A percentile compares a stretch with the other conserved stretches of the same genome.
Evolutionary conservation across 176 grass and related monocot species (phyloP).

Genomic region (Pharus latifolius): DNA sequence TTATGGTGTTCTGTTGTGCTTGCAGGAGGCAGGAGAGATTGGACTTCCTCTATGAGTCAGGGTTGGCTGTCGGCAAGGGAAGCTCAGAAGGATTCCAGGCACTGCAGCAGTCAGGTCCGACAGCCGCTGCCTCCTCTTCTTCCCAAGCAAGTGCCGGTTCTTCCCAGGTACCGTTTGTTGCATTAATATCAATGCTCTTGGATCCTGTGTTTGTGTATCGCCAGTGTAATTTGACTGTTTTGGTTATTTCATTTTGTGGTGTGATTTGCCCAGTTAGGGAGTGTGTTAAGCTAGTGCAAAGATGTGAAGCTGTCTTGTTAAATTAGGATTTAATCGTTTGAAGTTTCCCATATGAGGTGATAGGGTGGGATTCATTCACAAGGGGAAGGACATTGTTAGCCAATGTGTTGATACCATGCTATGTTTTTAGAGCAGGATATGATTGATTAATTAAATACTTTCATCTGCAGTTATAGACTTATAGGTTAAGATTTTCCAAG

Average conservation of each 20-base stretch:
- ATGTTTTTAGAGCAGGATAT: too few species aligned
- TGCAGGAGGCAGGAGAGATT: slow-evolving; percentile 84
- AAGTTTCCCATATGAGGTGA: neutral
- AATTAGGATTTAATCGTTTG: neutral
- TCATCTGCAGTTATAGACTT: too few species aligned
- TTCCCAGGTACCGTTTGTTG: slow-evolving; percentile 71
- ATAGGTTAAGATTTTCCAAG: too few species aligned
- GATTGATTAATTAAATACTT: too few species aligned
- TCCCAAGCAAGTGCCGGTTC: slow-evolving; percentile 28
- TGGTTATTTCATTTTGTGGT: neutral
- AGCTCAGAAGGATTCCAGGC: slow-evolving; percentile 88
- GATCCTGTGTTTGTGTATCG: too few species aligned
- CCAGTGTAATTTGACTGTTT: neutral
- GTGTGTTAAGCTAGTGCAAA: neutral
- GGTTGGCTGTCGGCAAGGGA: slow-evolving; percentile 76
- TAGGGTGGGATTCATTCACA: neutral
- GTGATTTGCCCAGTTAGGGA: neutral
- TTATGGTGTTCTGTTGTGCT: neutral
- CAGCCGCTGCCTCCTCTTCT: slow-evolving; percentile 10
- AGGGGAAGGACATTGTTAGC: neutral
- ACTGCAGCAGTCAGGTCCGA: slow-evolving; percentile 37
- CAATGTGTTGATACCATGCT: neutral
- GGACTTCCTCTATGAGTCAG: slow-evolving; percentile 97
- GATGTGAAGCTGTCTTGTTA: too few species aligned
- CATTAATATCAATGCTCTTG: too few species aligned